phyloP scores from a whole-genome alignment of 1,139 yeast species.

The Nakaseomyces kungkrabaensis region DNA sequence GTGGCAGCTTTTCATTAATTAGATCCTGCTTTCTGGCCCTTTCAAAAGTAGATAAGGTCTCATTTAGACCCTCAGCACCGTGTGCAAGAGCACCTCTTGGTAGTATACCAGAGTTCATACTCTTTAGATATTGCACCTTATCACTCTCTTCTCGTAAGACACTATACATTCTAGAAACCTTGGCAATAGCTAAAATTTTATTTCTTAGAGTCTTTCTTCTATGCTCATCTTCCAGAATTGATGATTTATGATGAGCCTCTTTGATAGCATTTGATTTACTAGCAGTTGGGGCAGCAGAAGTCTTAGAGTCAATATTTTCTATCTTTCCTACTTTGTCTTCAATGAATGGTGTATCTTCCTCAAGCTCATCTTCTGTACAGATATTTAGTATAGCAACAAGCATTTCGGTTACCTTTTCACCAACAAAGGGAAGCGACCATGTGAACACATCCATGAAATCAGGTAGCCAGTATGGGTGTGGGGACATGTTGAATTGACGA shows the following conservation, averaged over 20 bases:
- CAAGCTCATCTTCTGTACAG: constrained; percentile 91
- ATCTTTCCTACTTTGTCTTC: constrained; percentile 10
- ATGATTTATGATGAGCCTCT: constrained; percentile 1
- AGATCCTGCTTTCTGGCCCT: constrained; percentile 78
- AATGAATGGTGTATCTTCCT: constrained; percentile 37
- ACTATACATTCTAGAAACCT: constrained; percentile 88
- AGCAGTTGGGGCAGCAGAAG: neutral
- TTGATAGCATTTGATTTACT: neutral
- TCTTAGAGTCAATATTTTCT: neutral
- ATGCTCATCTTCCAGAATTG: constrained; percentile 26
- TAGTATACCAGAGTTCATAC: constrained; percentile 55
- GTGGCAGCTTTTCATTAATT: constrained; percentile 83
- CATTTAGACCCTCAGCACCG: constrained; percentile 72
- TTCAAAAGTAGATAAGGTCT: constrained; percentile 65
- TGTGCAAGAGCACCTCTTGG: constrained; percentile 84
- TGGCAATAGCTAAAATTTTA: constrained; percentile 89
- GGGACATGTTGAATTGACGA: constrained; percentile 84
- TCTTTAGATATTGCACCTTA: constrained; percentile 71
- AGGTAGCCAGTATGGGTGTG: constrained; percentile 97
- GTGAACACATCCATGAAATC: constrained; percentile 96
- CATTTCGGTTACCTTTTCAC: constrained; percentile 94
- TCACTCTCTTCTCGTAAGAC: constrained; percentile 85
- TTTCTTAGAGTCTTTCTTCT: constrained; percentile 57
- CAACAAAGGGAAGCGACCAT: constrained; percentile 96
- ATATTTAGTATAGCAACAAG: constrained; percentile 81